Evolutionary conservation across 495 filamentous ascomycete species (phyloP), one percentile per base, ranked within the genome.

Genomic region (Penicillium alfredii): DNA sequence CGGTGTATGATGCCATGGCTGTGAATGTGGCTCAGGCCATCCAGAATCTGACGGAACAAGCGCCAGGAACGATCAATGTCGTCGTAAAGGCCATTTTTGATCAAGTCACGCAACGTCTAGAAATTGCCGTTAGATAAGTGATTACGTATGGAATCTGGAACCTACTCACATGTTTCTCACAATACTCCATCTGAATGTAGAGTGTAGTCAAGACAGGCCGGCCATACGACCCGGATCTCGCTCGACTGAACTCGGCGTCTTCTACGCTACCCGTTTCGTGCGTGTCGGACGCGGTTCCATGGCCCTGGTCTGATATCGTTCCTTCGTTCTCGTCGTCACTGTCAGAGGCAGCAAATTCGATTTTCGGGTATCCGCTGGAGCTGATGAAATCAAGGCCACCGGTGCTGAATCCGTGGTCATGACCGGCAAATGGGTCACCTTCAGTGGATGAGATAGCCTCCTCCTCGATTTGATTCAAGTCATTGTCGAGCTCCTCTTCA

Each of bases 151-250:
- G 3, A 11, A 27, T 11, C 11, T 13, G 4, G 14, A 19, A 18
- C 33, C 65, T 5, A 26, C 76, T 61, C 64, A 86, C 82, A 55
- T 87, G 80, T 49, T 85, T 88, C 56, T 96, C 92, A 55, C 93
- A 97, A 53, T 94, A 95, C 50, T 97, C 90, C 92, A 98, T 98
- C 44, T 86, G 82, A 42, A 90, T 90, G 53, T 88, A 90, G 1
- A 90, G 72, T 1, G 76, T 78, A 6, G 76, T 76, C 30, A 68
- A 67, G 16, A 71, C 50, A 6, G 70, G 60, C 18, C 69, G 33
- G 12, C 52, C 48, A 36, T 68, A 55, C 10, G 68, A 66, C 25
- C 61, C 60, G 8, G 64, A 68, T 27, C 53, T 56, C 33, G 52
- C 42, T 6, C 51, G 52, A 37, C 57, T 62, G 13, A 63, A 34